Percentiles rank a stretch among this genome's conserved stretches.
These are phyloP conservation scores for Fusarium albosuccineum DNA, from an alignment of 2,329 filamentous ascomycete genomes.

Conservation along the genomic window DNA sequence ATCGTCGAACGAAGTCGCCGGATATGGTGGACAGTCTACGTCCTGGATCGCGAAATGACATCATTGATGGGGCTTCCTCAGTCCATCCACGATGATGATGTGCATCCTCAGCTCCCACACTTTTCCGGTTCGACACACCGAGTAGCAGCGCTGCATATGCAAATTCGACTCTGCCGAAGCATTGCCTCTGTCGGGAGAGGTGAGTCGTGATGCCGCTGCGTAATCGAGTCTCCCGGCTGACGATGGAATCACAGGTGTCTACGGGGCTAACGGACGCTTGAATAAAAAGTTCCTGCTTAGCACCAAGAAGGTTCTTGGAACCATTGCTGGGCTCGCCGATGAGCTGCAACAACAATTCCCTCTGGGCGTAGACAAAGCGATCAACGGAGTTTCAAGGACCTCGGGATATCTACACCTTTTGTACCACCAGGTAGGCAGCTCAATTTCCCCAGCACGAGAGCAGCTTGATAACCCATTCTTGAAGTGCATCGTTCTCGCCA, in stretches of 20 bases:
- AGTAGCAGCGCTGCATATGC: constrained; percentile 49
- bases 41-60: constrained; percentile 66
- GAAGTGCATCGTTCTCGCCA: constrained; percentile 51
- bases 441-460: not conserved
- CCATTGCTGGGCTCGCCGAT: constrained; percentile 47
- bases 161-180: constrained; percentile 47
- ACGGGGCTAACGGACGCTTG: constrained; percentile 47
- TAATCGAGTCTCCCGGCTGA: no score
- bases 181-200: constrained; percentile 51
- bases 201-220: constrained; percentile 10
- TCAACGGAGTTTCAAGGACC: constrained; percentile 51
- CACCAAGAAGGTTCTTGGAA: constrained; percentile 48
- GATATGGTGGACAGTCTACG: constrained; percentile 68
- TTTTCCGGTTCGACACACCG: constrained; percentile 47
- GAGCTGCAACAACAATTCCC: constrained; percentile 50
- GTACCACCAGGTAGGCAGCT: constrained; percentile 48
- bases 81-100: constrained; percentile 63
- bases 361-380: constrained; percentile 43
- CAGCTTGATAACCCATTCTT: not conserved
- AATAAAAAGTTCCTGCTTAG: constrained; percentile 49
- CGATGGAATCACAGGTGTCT: no score
- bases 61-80: constrained; percentile 66
- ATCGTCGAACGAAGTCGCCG: constrained; percentile 61
- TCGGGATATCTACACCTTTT: constrained; percentile 51
- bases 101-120: constrained; percentile 56